These are phyloP conservation scores for Penicillium pancosmium DNA, from an alignment of 495 filamentous ascomycete genomes.

Conservation along the genomic window DNA sequence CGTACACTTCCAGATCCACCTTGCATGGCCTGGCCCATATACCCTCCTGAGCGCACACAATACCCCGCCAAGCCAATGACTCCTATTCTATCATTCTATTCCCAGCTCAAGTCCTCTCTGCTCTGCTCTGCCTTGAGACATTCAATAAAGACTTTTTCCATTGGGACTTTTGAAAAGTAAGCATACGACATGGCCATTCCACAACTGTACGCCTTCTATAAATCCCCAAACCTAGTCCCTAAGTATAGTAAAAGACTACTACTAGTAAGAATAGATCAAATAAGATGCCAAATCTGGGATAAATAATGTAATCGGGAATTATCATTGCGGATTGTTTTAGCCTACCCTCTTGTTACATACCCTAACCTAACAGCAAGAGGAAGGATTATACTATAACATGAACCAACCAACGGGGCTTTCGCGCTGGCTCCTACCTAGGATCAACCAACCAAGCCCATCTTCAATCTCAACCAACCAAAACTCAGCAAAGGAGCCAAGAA, in stretches of 20 bases:
- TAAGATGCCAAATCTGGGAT: background rate
- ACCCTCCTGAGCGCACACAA: constrained; percentile 8
- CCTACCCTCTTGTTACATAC: background rate
- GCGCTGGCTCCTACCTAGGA: background rate
- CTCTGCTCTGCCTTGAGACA: background rate
- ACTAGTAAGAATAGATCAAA: background rate
- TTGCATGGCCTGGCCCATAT: background rate
- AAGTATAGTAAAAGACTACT: too few species aligned
- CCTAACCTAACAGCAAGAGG: background rate
- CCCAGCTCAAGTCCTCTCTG: background rate
- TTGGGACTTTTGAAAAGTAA: too few species aligned
- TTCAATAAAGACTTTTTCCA: too few species aligned
- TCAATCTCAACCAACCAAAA: background rate
- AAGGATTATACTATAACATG: background rate
- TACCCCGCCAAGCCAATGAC: background rate
- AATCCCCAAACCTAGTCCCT: too few species aligned
- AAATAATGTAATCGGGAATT: background rate
- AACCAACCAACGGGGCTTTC: too few species aligned
- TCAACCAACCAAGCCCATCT: background rate
- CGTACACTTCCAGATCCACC: constrained; percentile 1
- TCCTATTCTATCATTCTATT: background rate
- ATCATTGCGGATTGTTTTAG: background rate
- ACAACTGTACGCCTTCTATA: too few species aligned
- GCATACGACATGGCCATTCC: too few species aligned
- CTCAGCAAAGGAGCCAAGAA: background rate